A percentile compares a stretch with the other conserved stretches of the same genome.
phyloP scores from a whole-genome alignment of 257 asterid genomes.

The Jaltomata sinuosa region DNA sequence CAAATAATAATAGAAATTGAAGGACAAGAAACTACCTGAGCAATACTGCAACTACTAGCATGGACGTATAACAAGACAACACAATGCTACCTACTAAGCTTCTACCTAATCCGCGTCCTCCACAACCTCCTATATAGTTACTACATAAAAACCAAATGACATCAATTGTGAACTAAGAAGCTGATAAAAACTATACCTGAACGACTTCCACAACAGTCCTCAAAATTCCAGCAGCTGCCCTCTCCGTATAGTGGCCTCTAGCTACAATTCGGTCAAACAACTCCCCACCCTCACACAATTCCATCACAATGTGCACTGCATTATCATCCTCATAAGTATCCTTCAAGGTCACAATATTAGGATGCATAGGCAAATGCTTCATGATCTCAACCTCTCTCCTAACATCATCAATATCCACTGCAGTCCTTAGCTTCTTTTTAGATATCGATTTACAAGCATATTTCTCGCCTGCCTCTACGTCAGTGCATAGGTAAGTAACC shows the following conservation, averaged over 20 bases:
- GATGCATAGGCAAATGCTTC: conserved; percentile 49
- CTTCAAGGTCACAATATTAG: conserved; percentile 42
- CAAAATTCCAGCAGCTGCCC: conserved; percentile 49
- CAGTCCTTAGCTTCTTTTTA: conserved; percentile 42
- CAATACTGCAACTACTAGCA: no score
- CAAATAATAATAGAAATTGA: no score
- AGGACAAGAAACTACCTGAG: no score
- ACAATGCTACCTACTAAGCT: no score
- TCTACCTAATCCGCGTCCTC: no score
- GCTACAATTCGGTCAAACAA: conserved; percentile 54
- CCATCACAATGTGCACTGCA: conserved; percentile 59
- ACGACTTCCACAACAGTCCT: conserved; percentile 59
- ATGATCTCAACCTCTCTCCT: conserved; percentile 58
- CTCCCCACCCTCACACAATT: conserved; percentile 50
- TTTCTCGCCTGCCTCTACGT: conserved; percentile 25
- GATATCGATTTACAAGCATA: conserved; percentile 59
- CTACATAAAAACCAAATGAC: not conserved
- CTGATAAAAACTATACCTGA: conserved; percentile 27
- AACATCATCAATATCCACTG: conserved; percentile 49
- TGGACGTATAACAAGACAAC: no score
- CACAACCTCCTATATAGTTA: no score
- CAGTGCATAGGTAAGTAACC: conserved; percentile 53
- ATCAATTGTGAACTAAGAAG: not conserved
- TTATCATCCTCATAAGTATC: conserved; percentile 48
- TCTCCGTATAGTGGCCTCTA: conserved; percentile 50